Percentiles rank a stretch among this genome's conserved stretches.
Conservation (phyloP, 306 rosid genomes). For the Lathyrus tuberosus region DNA sequence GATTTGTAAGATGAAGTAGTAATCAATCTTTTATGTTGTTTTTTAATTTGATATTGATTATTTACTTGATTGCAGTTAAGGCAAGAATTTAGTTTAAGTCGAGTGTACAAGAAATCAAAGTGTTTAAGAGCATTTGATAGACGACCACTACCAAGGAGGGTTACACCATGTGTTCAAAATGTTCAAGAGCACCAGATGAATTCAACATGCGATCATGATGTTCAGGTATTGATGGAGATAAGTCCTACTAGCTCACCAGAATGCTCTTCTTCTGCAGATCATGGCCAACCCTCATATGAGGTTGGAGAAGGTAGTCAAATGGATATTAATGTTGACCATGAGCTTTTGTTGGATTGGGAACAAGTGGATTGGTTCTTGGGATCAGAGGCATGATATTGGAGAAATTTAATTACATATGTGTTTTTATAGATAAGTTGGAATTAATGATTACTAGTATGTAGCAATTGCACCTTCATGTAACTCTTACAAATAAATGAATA, state of each 20-base stretch:
- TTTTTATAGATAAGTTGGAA: not conserved
- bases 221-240: not conserved
- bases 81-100: constrained; percentile 75
- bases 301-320: constrained; percentile 35
- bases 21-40: too few relatives aligned
- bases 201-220: constrained; percentile 23
- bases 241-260: constrained; percentile 47
- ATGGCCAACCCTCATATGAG: constrained; percentile 38
- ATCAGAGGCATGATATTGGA: not conserved
- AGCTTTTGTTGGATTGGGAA: constrained; percentile 62
- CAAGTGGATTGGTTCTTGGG: constrained; percentile 52
- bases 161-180: not conserved
- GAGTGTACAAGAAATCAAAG: constrained; percentile 85
- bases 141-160: constrained; percentile 51
- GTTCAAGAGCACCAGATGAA: constrained; percentile 11
- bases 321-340: constrained; percentile 39
- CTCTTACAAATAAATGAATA: too few relatives aligned
- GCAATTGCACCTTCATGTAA: not conserved
- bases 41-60: not conserved
- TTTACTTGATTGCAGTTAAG: constrained; percentile 54
- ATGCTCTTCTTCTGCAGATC: constrained; percentile 56
- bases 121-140: constrained; percentile 82
- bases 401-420: not conserved
- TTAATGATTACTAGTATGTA: not conserved
- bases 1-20: too few relatives aligned